phyloP scores from a whole-genome alignment of 768 basidiomycete species.

The Boletus huronensis region DNA sequence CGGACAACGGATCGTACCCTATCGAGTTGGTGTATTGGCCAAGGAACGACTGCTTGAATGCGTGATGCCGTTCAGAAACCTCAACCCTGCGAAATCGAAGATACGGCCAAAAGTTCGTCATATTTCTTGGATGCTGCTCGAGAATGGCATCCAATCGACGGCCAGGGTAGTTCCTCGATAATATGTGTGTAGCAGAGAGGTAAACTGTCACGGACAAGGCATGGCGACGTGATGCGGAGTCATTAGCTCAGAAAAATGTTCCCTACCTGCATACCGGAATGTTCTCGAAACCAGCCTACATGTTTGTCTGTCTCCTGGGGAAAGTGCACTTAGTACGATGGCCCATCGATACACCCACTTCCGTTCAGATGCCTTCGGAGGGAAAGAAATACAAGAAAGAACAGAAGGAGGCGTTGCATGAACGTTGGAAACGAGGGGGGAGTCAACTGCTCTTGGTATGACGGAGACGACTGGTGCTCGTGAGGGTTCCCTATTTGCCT shows the following conservation, averaged over 20 bases:
- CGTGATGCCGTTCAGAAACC: constrained; percentile 30
- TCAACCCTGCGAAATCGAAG: constrained; percentile 50
- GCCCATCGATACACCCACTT: constrained; percentile 52
- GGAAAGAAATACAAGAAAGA: constrained; percentile 47
- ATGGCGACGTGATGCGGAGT: background rate
- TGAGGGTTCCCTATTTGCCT: background rate
- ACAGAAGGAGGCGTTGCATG: constrained; percentile 2
- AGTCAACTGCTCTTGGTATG: background rate
- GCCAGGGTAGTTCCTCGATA: constrained; percentile 48
- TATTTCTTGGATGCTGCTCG: constrained; percentile 38
- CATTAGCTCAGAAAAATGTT: background rate
- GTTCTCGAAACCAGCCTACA: constrained; percentile 56
- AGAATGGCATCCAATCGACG: constrained; percentile 41
- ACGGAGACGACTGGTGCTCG: background rate
- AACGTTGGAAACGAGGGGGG: background rate
- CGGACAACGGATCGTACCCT: constrained; percentile 36
- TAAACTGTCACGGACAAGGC: constrained; percentile 44
- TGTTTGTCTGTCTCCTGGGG: constrained; percentile 38
- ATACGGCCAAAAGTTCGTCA: constrained; percentile 74
- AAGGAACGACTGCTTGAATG: constrained; percentile 53
- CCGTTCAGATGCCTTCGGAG: constrained; percentile 57
- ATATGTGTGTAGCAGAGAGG: constrained; percentile 52
- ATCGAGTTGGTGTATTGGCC: constrained; percentile 30
- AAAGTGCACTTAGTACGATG: constrained; percentile 49
- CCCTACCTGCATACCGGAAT: constrained; percentile 60